Conservation (phyloP, 345 rosid genomes). For the Eutrema yunnanense region DNA sequence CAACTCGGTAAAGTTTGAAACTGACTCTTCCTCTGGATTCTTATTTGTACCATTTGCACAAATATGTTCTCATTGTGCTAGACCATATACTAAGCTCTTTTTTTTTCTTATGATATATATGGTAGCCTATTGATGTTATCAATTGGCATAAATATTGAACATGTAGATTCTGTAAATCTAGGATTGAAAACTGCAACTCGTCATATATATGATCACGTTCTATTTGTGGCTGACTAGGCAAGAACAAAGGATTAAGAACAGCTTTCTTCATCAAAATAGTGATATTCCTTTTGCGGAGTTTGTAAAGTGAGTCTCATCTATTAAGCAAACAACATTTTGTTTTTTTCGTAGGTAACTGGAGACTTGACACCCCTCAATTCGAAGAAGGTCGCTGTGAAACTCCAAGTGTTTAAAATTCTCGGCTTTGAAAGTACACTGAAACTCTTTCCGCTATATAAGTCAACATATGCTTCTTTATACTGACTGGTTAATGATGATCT, state of each 20-base stretch:
- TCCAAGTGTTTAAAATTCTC: conserved; percentile 64
- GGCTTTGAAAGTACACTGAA: conserved; percentile 53
- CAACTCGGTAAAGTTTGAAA: conserved; percentile 50
- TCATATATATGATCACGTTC: no score
- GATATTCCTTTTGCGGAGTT: neutral
- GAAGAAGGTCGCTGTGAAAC: conserved; percentile 76
- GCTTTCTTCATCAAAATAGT: neutral
- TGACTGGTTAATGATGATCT: neutral
- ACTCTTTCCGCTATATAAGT: neutral
- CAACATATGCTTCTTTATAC: neutral
- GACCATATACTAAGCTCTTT: neutral
- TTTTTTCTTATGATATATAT: neutral
- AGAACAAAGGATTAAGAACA: neutral
- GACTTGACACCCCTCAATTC: conserved; percentile 71
- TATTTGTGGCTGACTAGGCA: neutral
- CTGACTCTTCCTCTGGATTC: neutral
- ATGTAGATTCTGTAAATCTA: neutral
- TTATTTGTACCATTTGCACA: neutral
- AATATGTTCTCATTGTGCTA: neutral
- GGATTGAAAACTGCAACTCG: no score
- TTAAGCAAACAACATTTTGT: neutral
- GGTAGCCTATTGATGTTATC: neutral
- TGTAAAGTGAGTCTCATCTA: neutral
- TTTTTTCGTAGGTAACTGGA: conserved; percentile 70
- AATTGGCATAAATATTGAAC: neutral